Evolutionary conservation across 495 filamentous ascomycete genomes (phyloP), one percentile per base, ranked within the genome.

Genomic region (Lasiosphaeria ovina): DNA sequence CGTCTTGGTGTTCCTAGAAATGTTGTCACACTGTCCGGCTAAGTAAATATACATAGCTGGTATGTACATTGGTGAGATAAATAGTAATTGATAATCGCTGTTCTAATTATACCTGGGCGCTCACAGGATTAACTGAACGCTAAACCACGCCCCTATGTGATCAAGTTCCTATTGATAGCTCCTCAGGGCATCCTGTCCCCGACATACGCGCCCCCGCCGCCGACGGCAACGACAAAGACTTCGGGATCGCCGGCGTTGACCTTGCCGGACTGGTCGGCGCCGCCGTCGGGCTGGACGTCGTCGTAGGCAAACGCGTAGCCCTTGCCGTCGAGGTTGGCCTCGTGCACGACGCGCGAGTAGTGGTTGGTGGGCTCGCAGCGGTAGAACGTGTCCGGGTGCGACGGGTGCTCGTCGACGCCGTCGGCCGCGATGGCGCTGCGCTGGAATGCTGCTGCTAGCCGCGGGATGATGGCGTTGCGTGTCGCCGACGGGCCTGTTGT

Each of bases 301-400:
- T 93, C 89, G 59, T 91, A 93, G 3, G 89, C 88, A 69, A 92
- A 92, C 0, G 88, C 87, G 70, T 92, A 93, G 1, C 89, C 89
- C 54, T 84, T 80, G 3, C 81, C 78, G 72, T 91, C 89, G 6
- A 84, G 58, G 62, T 86, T 87, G 49, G 76, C 80, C 50, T 74
- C 76, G 69, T 93, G 89, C 58, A 90, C 83, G 54, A 92, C 79
- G 10, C 87, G 69, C 3, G 86, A 74, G 65, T 90, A 93, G 66
- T 91, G 88, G 59, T 92, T 93, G 9, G 88, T 89, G 42, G 83
- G 74, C 1, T 79, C 65, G 17, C 81, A 67, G 40, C 69, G 55
- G 62, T 90, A 90, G 58, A 87, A 89, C 10, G 77, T 78, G 0
- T 69, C 60, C 3, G 79, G 74, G 0, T 58, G 65, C 34, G 82